Evolutionary conservation across 2,329 filamentous ascomycete genomes (phyloP), one percentile per base, ranked within the genome.

Genomic region (Thermoascus crustaceus): DNA sequence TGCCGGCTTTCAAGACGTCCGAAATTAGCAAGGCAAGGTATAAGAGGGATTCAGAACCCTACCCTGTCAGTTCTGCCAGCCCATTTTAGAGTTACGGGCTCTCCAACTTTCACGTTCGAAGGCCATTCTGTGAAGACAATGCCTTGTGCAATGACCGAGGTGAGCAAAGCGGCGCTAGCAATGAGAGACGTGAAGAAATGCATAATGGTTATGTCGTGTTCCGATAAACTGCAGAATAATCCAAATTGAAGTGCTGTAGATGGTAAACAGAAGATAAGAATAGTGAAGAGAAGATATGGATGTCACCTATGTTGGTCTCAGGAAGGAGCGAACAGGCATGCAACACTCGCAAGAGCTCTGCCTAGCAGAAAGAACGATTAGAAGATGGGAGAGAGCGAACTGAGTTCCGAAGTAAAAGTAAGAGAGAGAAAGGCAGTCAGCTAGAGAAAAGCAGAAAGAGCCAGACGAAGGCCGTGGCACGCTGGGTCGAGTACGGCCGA

Each of bases 101-200:
- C 50, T 31, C 75, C 75, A 35, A 67, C 65, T 32, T 60, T 50
- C 35, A 76, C 58, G 31, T 61, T 53, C 19, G 54, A 53, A 7
- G 72, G 70, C 47, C 70, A 68, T 27, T 63, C 60, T 42, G 73
- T 75, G 61, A 75, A 78, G 42, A 59, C 53, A 32, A 75, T 36
- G 6, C 58, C 56, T 41, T 71, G 62, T 30, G 72, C 73, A 35
- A 68, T 51, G 35, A 64, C 68, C 32, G 67, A 44, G 32, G 58
- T 49, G 37, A 67, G 50, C 33, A 72, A 60, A 32, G 64, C 58
- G 26, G 64, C 63, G 46, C 59, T 50, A 32, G 66, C 62, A 44
- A 76, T 43, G 43, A 76, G 40, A 45, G 64, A 54, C 40, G 65
- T 63, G 49, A 67, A 52, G 53, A 75, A 67, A 52, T 64, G 59